Evolutionary conservation across 495 filamentous ascomycete genomes (phyloP).

Genomic region (Aspergillus leporis): DNA sequence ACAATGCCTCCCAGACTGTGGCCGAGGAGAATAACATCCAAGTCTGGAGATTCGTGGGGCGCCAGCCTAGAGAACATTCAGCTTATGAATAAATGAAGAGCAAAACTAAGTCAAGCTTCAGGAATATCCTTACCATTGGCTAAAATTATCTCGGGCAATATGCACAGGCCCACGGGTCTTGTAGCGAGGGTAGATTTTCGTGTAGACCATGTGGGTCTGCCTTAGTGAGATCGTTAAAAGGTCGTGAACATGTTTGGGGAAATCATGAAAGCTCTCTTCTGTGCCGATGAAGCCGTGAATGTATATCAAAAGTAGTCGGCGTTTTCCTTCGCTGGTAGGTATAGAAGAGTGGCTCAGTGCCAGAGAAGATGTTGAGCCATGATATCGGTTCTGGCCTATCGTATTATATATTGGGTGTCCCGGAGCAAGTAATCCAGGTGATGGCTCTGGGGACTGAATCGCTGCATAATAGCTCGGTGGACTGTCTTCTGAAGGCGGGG

Average conservation of each 20-base stretch:
- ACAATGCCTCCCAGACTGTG: constrained; percentile 91
- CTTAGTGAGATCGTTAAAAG: constrained; percentile 65
- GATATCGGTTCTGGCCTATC: constrained; percentile 3
- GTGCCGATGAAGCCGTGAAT: constrained; percentile 94
- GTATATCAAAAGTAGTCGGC: constrained; percentile 77
- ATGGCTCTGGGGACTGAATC: background rate
- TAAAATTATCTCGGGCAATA: constrained; percentile 77
- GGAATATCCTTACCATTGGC: constrained; percentile 60
- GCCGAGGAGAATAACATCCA: constrained; percentile 82
- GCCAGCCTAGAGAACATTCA: constrained; percentile 56
- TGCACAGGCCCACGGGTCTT: constrained; percentile 75
- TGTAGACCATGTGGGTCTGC: constrained; percentile 78
- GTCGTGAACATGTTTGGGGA: constrained; percentile 85
- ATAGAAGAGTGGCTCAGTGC: background rate
- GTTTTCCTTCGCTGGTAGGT: constrained; percentile 17
- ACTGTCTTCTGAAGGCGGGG: background rate
- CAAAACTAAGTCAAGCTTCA: background rate
- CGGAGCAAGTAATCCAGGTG: background rate
- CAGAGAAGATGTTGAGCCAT: constrained; percentile 1
- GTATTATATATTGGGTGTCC: background rate
- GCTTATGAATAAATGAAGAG: constrained; percentile 6
- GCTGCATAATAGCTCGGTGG: background rate
- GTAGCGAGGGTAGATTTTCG: constrained; percentile 91
- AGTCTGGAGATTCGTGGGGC: constrained; percentile 70
- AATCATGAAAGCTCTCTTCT: constrained; percentile 82